Evolutionary conservation across 805 yeast species (phyloP).

Genomic region (Ogataea minuta): DNA sequence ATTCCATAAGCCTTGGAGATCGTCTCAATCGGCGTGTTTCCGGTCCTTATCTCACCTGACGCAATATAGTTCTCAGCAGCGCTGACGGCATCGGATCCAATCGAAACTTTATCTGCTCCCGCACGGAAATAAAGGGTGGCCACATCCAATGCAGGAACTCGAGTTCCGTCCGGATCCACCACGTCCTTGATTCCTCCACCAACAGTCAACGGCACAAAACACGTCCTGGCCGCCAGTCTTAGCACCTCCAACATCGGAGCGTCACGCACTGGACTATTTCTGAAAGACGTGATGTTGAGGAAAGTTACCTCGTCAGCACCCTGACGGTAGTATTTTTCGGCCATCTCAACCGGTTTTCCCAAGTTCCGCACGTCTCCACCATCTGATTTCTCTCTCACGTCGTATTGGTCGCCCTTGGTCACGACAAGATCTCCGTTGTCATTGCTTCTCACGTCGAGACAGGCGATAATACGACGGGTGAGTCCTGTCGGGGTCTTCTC

Average conservation of each 20-base stretch:
- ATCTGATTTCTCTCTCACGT: constrained; percentile 75
- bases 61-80: constrained; percentile 84
- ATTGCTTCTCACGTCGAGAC: constrained; percentile 94
- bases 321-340: constrained; percentile 83
- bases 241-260: constrained; percentile 95
- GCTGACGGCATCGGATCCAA: constrained; percentile 94
- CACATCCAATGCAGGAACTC: constrained; percentile 81
- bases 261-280: constrained; percentile 89
- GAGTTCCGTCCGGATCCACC: constrained; percentile 78
- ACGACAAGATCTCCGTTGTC: constrained; percentile 95
- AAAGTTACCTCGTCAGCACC: constrained; percentile 98
- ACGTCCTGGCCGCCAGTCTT: constrained; percentile 76
- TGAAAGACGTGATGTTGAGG: constrained; percentile 90
- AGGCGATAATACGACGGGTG: constrained; percentile 90
- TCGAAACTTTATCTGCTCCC: constrained; percentile 97
- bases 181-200: constrained; percentile 98
- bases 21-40: constrained; percentile 87
- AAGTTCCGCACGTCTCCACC: constrained; percentile 77
- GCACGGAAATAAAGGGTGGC: constrained; percentile 91
- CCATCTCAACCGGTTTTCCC: constrained; percentile 95
- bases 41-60: constrained; percentile 56
- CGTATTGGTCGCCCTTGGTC: constrained; percentile 98
- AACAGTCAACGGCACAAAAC: constrained; percentile 95
- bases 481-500: constrained; percentile 51
- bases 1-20: constrained; percentile 90